Conservation (phyloP, 2,329 filamentous ascomycete genomes). For the Dichotomopilus funicola region DNA sequence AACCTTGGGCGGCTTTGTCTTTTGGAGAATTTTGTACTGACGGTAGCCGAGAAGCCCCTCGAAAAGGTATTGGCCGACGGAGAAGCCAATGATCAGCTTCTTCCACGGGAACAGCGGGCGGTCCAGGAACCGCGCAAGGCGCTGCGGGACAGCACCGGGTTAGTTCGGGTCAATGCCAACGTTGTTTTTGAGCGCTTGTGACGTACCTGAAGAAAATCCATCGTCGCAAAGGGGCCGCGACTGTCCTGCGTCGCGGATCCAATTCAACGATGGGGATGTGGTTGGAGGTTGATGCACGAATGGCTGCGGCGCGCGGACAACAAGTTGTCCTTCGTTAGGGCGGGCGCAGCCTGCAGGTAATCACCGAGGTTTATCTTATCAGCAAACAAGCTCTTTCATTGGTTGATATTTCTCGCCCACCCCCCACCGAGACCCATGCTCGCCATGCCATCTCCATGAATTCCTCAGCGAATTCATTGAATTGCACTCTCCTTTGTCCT, state of each 20-base stretch:
- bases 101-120: constrained; percentile 95
- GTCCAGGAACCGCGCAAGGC: constrained; percentile 80
- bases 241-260: constrained; percentile 12
- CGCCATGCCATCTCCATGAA: background rate
- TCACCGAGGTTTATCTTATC: background rate
- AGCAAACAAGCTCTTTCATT: constrained; percentile 7
- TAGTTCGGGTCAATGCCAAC: constrained; percentile 19
- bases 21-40: constrained; percentile 81
- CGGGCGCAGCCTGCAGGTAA: background rate
- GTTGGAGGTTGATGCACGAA: constrained; percentile 11
- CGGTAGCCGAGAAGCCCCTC: constrained; percentile 84
- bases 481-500: no score
- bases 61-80: constrained; percentile 81
- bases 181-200: background rate
- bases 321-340: constrained; percentile 22
- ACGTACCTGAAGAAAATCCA: constrained; percentile 43
- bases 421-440: background rate
- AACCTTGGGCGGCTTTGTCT: constrained; percentile 74
- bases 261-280: constrained; percentile 10
- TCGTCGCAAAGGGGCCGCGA: constrained; percentile 26
- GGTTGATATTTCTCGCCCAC: constrained; percentile 5
- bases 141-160: constrained; percentile 35
- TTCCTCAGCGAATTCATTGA: no score
- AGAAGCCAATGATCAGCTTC: constrained; percentile 90
- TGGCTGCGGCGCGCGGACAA: constrained; percentile 4